These are phyloP conservation scores for Pulicaria dysenterica DNA, from an alignment of 129 eudicot genomes.

Conservation along the genomic window DNA sequence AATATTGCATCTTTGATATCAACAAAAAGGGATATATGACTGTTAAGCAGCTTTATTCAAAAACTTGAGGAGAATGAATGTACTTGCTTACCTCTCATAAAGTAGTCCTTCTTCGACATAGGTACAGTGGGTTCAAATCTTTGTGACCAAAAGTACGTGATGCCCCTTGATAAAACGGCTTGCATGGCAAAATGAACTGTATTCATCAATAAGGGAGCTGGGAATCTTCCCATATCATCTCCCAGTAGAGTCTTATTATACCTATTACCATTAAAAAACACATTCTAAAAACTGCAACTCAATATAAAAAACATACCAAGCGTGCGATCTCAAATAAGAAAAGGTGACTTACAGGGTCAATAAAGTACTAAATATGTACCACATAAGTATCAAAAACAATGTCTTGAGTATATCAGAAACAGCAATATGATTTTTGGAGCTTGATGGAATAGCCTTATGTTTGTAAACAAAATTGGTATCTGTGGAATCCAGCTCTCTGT, in stretches of 20 bases:
- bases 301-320: slow-evolving; percentile 5
- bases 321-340: slow-evolving; percentile 27
- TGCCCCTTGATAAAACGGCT: slow-evolving; percentile 82
- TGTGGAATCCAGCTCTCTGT: slow-evolving; percentile 21
- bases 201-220: slow-evolving; percentile 96
- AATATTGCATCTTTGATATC: slow-evolving; percentile 7
- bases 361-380: slow-evolving; percentile 85
- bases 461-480: slow-evolving; percentile 26
- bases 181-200: slow-evolving; percentile 93
- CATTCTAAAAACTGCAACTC: slow-evolving; percentile 15
- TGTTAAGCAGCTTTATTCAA: background rate
- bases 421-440: slow-evolving; percentile 37
- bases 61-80: background rate
- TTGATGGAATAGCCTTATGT: slow-evolving; percentile 20
- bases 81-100: slow-evolving; percentile 60
- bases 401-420: slow-evolving; percentile 80
- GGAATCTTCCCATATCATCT: slow-evolving; percentile 86
- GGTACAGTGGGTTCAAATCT: slow-evolving; percentile 53
- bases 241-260: slow-evolving; percentile 88
- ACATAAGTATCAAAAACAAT: slow-evolving; percentile 67
- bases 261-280: slow-evolving; percentile 40
- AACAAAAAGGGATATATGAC: slow-evolving; percentile 10
- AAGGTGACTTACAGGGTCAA: slow-evolving; percentile 77
- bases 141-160: slow-evolving; percentile 81
- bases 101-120: slow-evolving; percentile 87